Conservation (phyloP, 1,139 yeast species). For the Zhuliangozyma blackwelliae region DNA sequence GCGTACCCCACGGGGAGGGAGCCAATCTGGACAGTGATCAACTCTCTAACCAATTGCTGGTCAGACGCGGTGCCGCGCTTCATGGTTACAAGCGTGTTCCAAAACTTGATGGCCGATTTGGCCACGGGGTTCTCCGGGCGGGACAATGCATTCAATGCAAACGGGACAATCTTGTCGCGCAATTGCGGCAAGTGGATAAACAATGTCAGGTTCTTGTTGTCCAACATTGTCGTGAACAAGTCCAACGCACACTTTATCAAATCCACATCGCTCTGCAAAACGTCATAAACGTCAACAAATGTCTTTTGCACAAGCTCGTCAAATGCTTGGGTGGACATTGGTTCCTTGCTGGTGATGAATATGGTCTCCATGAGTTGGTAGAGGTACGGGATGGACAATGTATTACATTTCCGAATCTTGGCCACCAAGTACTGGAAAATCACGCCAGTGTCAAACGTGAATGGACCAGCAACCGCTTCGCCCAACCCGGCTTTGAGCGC, state of each 20-base stretch:
- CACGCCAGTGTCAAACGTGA: constrained; percentile 44
- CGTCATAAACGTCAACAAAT: constrained; percentile 27
- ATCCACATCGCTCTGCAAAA: constrained; percentile 49
- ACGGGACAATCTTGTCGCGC: constrained; percentile 31
- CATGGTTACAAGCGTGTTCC: constrained; percentile 54
- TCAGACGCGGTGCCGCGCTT: constrained; percentile 52
- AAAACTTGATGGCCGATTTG: constrained; percentile 58
- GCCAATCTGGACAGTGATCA: constrained; percentile 25
- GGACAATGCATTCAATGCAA: constrained; percentile 42
- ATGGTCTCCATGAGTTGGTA: constrained; percentile 41
- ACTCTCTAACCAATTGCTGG: constrained; percentile 27
- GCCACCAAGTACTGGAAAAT: constrained; percentile 44
- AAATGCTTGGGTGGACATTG: constrained; percentile 26
- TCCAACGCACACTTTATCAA: constrained; percentile 44
- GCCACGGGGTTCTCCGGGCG: constrained; percentile 65
- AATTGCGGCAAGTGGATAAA: constrained; percentile 34
- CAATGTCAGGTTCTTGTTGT: constrained; percentile 19
- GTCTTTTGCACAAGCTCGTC: constrained; percentile 22
- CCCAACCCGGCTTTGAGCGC: constrained; percentile 54
- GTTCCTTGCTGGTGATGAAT: constrained; percentile 28
- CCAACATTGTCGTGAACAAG: constrained; percentile 43
- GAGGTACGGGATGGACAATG: constrained; percentile 34
- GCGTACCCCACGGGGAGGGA: constrained; percentile 27
- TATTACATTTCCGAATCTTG: constrained; percentile 28
- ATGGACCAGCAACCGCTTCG: constrained; percentile 55